Base-by-base conservation (phyloP, 257 asterid species). In the Solanum piurae region DNA sequence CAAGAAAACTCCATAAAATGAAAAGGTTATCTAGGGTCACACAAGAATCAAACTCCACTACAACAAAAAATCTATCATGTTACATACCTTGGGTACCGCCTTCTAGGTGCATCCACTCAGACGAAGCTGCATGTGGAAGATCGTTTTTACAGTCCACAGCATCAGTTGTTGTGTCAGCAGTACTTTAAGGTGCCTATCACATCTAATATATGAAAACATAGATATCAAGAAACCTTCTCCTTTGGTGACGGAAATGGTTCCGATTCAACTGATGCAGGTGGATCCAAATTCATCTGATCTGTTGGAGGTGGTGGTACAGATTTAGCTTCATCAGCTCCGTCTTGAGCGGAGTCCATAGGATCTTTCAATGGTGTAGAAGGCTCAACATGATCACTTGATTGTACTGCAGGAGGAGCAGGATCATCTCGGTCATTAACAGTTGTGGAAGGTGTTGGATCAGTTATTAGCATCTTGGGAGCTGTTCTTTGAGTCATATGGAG, bases 221-320 rank as follows among this genome's bases (percentile, higher is more conserved):
- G 60, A 74, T 31, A 72, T 90, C 92, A 89, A 82, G 93, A 93
- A 71, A 49, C 92, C 84, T 86, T 84, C n/a, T 87, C 90, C 21
- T 86, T 87, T 34, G 72, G 87, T 36, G 87, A 55, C 31, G 90
- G 86, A 72, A 64, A 79, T 16, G 87, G 58, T 9, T 89, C 87
- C 91, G 89, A 92, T 84, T 86, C 91, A 36, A 90, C 93, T 29
- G 93, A 69, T 36, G 89, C 37, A 82, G 92, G 86, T 12, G 87
- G 83, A 60, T 73, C 84, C 84, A 86, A 49, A 37, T 49, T 86
- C 88, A 86, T 73, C 34, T 86, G 36, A 62, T 86, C 83, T 58
- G 37, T 34, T 86, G 36, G 55, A 38, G 55, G 49, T 10, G 72
- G 77, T 69, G 72, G 77, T 69, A 38, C 27, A 31, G 76, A 27